phyloP scores from a whole-genome alignment of 805 yeast species.

The Cyberlindnera sargentensis region DNA sequence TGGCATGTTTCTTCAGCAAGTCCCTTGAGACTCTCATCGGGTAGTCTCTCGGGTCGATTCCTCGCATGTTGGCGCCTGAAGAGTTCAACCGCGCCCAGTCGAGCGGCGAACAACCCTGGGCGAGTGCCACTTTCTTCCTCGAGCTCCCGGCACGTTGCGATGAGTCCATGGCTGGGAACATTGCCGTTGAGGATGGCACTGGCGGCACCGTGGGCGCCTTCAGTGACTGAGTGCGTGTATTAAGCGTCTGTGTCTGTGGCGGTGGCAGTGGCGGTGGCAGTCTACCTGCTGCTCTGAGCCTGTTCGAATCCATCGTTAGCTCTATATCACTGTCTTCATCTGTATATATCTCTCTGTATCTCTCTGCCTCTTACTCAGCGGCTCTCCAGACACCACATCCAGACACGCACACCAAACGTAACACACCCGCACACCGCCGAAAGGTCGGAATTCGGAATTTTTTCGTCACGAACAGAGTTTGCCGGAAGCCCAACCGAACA shows the following conservation, averaged over 20 bases:
- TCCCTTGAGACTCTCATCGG: slow-evolving; percentile 51
- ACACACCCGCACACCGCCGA: too few relatives aligned
- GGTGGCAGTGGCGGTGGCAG: too few relatives aligned
- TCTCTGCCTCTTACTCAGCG: too few relatives aligned
- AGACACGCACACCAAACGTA: too few relatives aligned
- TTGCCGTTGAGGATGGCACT: background rate
- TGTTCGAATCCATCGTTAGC: background rate
- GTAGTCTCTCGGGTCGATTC: slow-evolving; percentile 42
- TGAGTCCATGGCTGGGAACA: slow-evolving; percentile 13
- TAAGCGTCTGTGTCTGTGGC: too few relatives aligned
- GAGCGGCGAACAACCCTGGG: slow-evolving; percentile 79
- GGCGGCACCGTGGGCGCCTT: background rate
- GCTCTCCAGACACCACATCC: too few relatives aligned
- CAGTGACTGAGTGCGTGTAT: background rate
- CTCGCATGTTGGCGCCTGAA: slow-evolving; percentile 45
- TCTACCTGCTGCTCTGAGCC: background rate
- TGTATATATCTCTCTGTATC: too few relatives aligned
- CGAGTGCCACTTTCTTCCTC: slow-evolving; percentile 52
- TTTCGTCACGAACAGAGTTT: too few relatives aligned
- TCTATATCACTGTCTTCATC: background rate
- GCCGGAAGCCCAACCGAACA: too few relatives aligned
- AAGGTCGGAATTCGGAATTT: too few relatives aligned
- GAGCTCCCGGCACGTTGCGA: slow-evolving; percentile 15
- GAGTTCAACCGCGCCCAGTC: slow-evolving; percentile 72
- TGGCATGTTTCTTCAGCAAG: slow-evolving; percentile 53